Conservation (phyloP, 2,329 filamentous ascomycete species). For the Aspergillus pseudoterreus region DNA sequence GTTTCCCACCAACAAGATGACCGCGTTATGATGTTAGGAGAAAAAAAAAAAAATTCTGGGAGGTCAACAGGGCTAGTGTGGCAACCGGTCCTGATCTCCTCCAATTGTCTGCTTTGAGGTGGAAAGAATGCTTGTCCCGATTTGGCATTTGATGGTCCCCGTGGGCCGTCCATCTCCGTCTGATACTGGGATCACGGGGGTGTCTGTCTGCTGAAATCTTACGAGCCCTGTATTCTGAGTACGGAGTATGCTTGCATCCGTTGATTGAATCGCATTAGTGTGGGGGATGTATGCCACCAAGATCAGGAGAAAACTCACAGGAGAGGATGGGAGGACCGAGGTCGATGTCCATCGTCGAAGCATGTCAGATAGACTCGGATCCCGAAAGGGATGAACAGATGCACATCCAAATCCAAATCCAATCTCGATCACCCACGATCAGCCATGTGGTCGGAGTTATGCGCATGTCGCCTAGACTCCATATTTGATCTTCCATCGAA, state of each 20-base stretch:
- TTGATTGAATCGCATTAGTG: too few relatives aligned
- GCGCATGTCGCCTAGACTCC: not conserved
- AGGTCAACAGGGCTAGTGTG: too few relatives aligned
- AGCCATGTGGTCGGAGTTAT: not conserved
- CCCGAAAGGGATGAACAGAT: too few relatives aligned
- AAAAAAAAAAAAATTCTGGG: not conserved
- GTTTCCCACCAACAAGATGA: conserved; percentile 4
- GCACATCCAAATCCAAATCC: too few relatives aligned
- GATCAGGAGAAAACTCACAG: too few relatives aligned
- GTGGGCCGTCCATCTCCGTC: not conserved
- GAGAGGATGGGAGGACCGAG: too few relatives aligned
- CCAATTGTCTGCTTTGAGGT: not conserved
- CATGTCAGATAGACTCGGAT: too few relatives aligned
- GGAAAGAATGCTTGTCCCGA: not conserved
- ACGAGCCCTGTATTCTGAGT: too few relatives aligned
- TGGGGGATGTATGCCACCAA: too few relatives aligned
- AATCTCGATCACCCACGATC: not conserved
- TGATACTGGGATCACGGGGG: not conserved
- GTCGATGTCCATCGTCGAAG: too few relatives aligned
- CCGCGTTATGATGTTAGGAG: conserved; percentile 3
- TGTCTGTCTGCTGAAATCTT: too few relatives aligned
- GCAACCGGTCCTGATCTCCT: not conserved
- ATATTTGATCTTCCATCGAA: not conserved
- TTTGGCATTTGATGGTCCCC: not conserved
- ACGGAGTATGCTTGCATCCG: too few relatives aligned